Base-by-base conservation (phyloP, 140 eudicot species). In the Cichorium intybus region DNA sequence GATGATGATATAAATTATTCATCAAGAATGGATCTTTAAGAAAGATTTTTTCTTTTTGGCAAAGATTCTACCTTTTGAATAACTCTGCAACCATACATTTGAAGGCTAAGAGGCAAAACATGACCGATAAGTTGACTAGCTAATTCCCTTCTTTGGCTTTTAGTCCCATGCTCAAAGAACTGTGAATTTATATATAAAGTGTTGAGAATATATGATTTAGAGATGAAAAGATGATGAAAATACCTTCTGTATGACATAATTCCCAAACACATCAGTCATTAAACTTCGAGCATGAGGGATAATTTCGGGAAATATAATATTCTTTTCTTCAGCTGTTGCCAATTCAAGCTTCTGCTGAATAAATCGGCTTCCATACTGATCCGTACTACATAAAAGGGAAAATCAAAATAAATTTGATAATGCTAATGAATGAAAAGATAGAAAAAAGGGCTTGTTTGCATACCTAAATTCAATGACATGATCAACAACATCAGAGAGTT, bases 31-130 rank as follows among this genome's bases (percentile, higher is more conserved):
- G 21, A 43, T 63, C 43, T 72, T 51, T 41, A 43, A 10, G n/a
- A 51, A 14, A 35, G 18, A 29, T 33, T 50, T 3, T 3, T 21
- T 21, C 33, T 21, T 27, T 33, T 22, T 50, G 60, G 24, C 24
- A 62, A 47, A 17, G 41, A 16, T 21, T 46, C 68, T 53, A 88
- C 97, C 97, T 89, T 89, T 46, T 89, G 97, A 55, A 89, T 81
- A 26, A 89, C 97, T 81, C 97, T 80, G 84, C 97, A 89, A 45
- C 97, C 95, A 58, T 89, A 89, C 90, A 85, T 89, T 61, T 86
- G 95, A 57, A 89, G 89, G 70, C 88, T 86, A 47, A 89, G 88
- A 76, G 91, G 95, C 80, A 89, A 77, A 56, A 89, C 89, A 77
- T 86, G 95, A 56, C 91, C 89, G 6, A 54, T 65, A 69, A 89